These are phyloP conservation scores for Dothideomycetes sp. DNA, from an alignment of 2,329 filamentous ascomycete genomes.

Conservation along the genomic window DNA sequence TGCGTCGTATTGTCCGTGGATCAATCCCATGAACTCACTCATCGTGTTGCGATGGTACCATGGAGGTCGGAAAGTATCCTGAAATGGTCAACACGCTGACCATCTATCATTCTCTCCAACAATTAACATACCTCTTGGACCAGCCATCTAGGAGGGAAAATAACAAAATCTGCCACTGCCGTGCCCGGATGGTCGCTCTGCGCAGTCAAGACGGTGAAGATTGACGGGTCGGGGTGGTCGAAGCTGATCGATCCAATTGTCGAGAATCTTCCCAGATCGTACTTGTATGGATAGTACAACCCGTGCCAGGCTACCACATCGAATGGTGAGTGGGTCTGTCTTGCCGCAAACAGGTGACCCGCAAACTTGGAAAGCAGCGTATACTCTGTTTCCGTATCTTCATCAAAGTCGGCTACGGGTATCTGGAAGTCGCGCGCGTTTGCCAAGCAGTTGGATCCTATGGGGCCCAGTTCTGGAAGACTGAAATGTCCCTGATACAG, in stretches of 20 bases:
- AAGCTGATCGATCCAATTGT: constrained; percentile 48
- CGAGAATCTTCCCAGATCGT: constrained; percentile 50
- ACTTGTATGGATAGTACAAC: constrained; percentile 55
- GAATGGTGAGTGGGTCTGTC: constrained; percentile 58
- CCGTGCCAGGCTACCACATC: constrained; percentile 66
- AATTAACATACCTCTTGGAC: constrained; percentile 6
- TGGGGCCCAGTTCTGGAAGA: constrained; percentile 57
- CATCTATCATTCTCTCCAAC: not conserved
- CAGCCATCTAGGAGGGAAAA: constrained; percentile 64
- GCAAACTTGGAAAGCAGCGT: constrained; percentile 53
- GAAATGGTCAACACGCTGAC: not conserved
- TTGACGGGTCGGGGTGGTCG: constrained; percentile 58
- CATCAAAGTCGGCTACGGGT: constrained; percentile 50
- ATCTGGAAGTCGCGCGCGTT: constrained; percentile 57
- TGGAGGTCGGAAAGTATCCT: constrained; percentile 62
- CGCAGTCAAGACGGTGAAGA: constrained; percentile 59
- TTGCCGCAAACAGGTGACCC: constrained; percentile 51
- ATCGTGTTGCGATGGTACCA: constrained; percentile 65
- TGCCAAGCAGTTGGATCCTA: constrained; percentile 58
- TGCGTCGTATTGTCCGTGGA: constrained; percentile 51
- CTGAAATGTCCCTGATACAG: constrained; percentile 56
- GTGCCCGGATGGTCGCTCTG: constrained; percentile 47
- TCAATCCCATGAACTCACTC: constrained; percentile 56
- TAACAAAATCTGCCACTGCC: constrained; percentile 59
- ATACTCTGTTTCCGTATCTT: constrained; percentile 47